These are phyloP conservation scores for Trypethelium eluteriae DNA, from an alignment of 495 filamentous ascomycete species.

Conservation along the genomic window DNA sequence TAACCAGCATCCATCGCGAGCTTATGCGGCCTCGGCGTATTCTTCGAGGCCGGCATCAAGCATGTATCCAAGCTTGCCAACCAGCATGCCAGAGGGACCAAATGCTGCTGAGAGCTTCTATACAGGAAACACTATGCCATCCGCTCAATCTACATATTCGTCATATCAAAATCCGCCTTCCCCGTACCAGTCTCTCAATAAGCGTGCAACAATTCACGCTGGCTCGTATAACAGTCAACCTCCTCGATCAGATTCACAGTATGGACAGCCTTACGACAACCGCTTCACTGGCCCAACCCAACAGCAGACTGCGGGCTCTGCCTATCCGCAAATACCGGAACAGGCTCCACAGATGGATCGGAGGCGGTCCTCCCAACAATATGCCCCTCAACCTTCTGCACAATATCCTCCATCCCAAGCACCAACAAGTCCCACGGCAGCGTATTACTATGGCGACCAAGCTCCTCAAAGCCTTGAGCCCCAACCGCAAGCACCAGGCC, in stretches of 20 bases:
- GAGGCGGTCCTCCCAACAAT: slow-evolving; percentile 22
- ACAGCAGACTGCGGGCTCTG: slow-evolving; percentile 23
- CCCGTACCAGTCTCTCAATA: slow-evolving; percentile 15
- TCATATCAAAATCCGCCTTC: slow-evolving; percentile 29
- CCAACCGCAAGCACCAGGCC: neutral
- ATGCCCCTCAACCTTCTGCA: slow-evolving; percentile 24
- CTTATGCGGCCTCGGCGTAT: slow-evolving; percentile 41
- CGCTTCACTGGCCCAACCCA: slow-evolving; percentile 26
- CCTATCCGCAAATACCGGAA: slow-evolving; percentile 20
- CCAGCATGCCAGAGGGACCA: slow-evolving; percentile 38
- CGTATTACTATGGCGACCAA: slow-evolving; percentile 33
- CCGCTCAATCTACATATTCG: slow-evolving; percentile 29
- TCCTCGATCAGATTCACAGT: neutral
- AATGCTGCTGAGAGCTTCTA: slow-evolving; percentile 73
- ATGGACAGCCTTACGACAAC: slow-evolving; percentile 27
- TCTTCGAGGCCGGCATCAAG: slow-evolving; percentile 39
- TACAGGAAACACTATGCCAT: slow-evolving; percentile 48
- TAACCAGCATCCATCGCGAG: slow-evolving; percentile 53
- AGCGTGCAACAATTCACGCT: slow-evolving; percentile 17
- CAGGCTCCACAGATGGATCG: neutral
- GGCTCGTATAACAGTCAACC: neutral
- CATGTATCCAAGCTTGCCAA: slow-evolving; percentile 51
- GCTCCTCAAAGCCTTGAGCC: neutral
- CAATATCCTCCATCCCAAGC: slow-evolving; percentile 18
- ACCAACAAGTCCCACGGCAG: slow-evolving; percentile 23